phyloP scores from a whole-genome alignment of 2,329 filamentous ascomycete species.

The Epichloe coenophiala region DNA sequence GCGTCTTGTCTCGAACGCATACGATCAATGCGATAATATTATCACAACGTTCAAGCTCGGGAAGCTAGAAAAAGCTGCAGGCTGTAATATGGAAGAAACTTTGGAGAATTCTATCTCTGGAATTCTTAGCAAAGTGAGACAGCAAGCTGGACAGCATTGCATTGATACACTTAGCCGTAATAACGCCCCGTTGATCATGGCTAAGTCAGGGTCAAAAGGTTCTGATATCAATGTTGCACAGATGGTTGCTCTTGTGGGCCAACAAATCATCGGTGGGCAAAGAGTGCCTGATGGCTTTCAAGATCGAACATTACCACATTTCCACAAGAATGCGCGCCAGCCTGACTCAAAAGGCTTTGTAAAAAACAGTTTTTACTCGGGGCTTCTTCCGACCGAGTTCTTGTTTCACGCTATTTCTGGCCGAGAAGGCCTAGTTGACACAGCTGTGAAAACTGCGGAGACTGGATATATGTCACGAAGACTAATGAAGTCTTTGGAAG shows the following conservation, averaged over 20 bases:
- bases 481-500: slow-evolving; percentile 94
- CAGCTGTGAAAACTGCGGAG: slow-evolving; percentile 95
- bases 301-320: slow-evolving; percentile 86
- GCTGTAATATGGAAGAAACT: slow-evolving; percentile 83
- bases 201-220: slow-evolving; percentile 91
- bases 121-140: slow-evolving; percentile 82
- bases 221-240: slow-evolving; percentile 97
- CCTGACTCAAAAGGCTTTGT: slow-evolving; percentile 97
- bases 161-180: slow-evolving; percentile 79
- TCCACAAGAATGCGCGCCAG: slow-evolving; percentile 81
- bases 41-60: slow-evolving; percentile 70
- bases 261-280: slow-evolving; percentile 90
- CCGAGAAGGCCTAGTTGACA: slow-evolving; percentile 96
- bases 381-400: slow-evolving; percentile 81
- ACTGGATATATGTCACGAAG: slow-evolving; percentile 98
- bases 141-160: slow-evolving; percentile 81
- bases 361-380: slow-evolving; percentile 96
- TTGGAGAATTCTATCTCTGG: slow-evolving; percentile 84
- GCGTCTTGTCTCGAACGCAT: slow-evolving; percentile 62
- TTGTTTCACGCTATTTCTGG: slow-evolving; percentile 97
- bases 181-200: slow-evolving; percentile 93
- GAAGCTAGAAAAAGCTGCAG: slow-evolving; percentile 71
- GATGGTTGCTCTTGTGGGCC: slow-evolving; percentile 94
- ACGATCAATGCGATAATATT: slow-evolving; percentile 67
- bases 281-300: slow-evolving; percentile 95